Conservation (phyloP, 495 filamentous ascomycete genomes). For the Cercophora scortea region DNA sequence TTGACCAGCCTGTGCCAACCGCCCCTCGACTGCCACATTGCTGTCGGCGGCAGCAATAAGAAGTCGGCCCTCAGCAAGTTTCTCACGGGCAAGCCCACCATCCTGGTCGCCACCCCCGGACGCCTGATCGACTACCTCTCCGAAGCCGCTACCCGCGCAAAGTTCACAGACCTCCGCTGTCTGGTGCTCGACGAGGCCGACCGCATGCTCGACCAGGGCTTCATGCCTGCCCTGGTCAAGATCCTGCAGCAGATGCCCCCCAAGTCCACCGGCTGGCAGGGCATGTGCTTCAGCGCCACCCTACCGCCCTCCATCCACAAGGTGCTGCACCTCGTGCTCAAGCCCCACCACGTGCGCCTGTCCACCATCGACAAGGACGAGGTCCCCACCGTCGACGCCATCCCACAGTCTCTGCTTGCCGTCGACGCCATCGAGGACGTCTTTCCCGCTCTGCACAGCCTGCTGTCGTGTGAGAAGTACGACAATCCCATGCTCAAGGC, state of each 20-base stretch:
- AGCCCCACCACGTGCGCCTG: conserved; percentile 90
- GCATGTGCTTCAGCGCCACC: conserved; percentile 91
- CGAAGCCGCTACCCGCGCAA: conserved; percentile 71
- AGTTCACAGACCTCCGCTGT: conserved; percentile 57
- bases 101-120: conserved; percentile 88
- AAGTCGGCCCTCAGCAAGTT: conserved; percentile 65
- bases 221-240: conserved; percentile 77
- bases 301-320: conserved; percentile 86
- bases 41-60: conserved; percentile 96
- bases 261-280: conserved; percentile 54
- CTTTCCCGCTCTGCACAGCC: conserved; percentile 72
- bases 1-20: conserved; percentile 55
- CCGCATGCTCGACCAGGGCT: conserved; percentile 92
- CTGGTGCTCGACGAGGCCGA: conserved; percentile 91
- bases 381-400: conserved; percentile 70
- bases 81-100: conserved; percentile 59
- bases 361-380: conserved; percentile 90
- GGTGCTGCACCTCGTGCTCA: conserved; percentile 91
- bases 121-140: conserved; percentile 80
- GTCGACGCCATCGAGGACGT: conserved; percentile 82
- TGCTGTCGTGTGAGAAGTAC: conserved; percentile 84
- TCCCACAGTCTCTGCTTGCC: conserved; percentile 64
- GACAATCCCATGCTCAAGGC: conserved; percentile 66
- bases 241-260: conserved; percentile 67
- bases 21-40: conserved; percentile 84